phyloP scores from a whole-genome alignment of 2,329 filamentous ascomycete genomes.

The Aspergillus amoenus region DNA sequence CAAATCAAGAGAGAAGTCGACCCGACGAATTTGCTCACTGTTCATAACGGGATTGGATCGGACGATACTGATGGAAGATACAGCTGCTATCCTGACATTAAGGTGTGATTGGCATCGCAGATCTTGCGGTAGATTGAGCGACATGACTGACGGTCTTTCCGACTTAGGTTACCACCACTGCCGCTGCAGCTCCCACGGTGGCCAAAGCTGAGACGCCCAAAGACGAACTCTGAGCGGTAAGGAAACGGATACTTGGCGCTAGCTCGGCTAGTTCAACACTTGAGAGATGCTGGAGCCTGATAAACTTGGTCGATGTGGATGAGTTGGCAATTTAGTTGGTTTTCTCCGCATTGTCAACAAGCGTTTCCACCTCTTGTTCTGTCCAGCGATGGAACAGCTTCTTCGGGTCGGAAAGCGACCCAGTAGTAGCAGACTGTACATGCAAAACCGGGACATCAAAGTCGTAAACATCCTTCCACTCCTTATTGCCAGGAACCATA shows the following conservation, averaged over 20 bases:
- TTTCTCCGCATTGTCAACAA: constrained; percentile 52
- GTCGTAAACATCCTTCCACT: constrained; percentile 62
- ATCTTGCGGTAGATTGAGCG: not conserved
- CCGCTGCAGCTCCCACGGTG: not conserved
- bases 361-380: constrained; percentile 54
- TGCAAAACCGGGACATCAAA: constrained; percentile 66
- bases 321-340: constrained; percentile 1
- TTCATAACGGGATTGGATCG: constrained; percentile 16
- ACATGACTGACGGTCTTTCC: not conserved
- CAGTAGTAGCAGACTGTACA: constrained; percentile 50
- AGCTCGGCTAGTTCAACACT: not conserved
- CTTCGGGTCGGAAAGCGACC: constrained; percentile 53
- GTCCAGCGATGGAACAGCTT: constrained; percentile 66
- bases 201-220: not conserved
- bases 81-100: constrained; percentile 15
- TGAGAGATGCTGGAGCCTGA: not conserved
- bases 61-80: constrained; percentile 12
- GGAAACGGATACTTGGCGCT: not conserved
- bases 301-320: not conserved
- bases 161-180: not conserved
- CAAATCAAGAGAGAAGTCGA: constrained; percentile 17
- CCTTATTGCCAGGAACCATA: constrained; percentile 52
- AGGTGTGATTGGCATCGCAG: not conserved
- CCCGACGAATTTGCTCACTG: constrained; percentile 14
- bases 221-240: not conserved